Base-by-base conservation (phyloP, 2,329 filamentous ascomycete species). In the Colletotrichum agaves region DNA sequence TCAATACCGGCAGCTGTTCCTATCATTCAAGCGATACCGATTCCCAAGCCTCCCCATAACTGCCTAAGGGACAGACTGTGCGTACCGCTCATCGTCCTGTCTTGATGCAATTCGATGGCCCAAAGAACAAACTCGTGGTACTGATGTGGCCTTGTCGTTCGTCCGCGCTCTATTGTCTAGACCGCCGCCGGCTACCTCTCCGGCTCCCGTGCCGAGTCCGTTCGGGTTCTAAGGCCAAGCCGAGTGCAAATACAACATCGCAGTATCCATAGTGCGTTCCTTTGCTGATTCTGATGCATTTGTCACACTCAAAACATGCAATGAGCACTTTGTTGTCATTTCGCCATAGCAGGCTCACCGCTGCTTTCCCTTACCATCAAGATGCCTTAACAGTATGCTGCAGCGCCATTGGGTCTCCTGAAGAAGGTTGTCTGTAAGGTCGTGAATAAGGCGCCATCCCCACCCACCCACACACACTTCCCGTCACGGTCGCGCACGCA, bases 391-490 rank as follows among this genome's bases (percentile, higher is more conserved):
- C 12, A 27, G 12, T 7, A 12, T 46, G 31, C 41, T 37, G 31
- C n/a, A n/a, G n/a, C n/a, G n/a, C 41, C 23, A 23, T 44, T 58
- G 55, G 39, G 55, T 12, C 43, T 33, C 23, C 4, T 11, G 43
- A 6, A 33, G 17, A 47, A 47, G 21, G 56, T 49, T 63, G 23
- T 27, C 23, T 39, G 59, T 63, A 43, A 47, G 21, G 35, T 43
- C 19, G 35, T 50, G 33, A 37, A 37, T 23, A 35, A 35, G 17
- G 46, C 27, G 50, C 63, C 52, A 67, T 67, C 63, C 46, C 63
- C 59, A 57, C 46, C 63, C 59, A 57, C 63, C 21, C 60, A 57
- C 63, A 62, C 59, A 56, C 39, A 43, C 19, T n/a, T 43, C 27
- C 10, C 17, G 46, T 49, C 37, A 19, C 35, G 23, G 35, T 23